Conservation (phyloP, 2,329 filamentous ascomycete species). For the Calonectria honghensis region DNA sequence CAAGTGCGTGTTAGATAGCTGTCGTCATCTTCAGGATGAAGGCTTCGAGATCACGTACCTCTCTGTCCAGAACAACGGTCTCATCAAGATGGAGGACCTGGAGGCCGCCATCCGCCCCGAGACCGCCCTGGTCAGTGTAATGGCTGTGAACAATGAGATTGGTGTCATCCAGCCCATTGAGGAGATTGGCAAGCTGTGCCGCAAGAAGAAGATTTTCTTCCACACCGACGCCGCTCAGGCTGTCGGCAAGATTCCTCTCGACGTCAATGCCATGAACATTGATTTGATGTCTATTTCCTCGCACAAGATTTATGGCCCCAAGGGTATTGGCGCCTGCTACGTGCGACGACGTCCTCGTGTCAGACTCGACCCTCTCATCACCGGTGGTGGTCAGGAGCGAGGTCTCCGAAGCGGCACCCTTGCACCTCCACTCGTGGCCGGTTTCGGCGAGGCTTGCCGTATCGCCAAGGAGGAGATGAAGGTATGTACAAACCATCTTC, state of each 20-base stretch:
- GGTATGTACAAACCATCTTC: slow-evolving; percentile 74
- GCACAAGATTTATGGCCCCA: slow-evolving; percentile 99
- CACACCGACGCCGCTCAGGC: slow-evolving; percentile 98
- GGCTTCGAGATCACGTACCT: slow-evolving; percentile 98
- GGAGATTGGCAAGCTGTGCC: slow-evolving; percentile 94
- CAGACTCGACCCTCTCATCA: slow-evolving; percentile 96
- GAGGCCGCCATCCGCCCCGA: slow-evolving; percentile 93
- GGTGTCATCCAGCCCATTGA: slow-evolving; percentile 98
- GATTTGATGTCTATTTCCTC: slow-evolving; percentile 99
- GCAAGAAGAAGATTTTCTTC: slow-evolving; percentile 96
- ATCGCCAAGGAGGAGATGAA: slow-evolving; percentile 92
- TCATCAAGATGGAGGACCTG: slow-evolving; percentile 88
- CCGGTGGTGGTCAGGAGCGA: slow-evolving; percentile 95
- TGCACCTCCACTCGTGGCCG: slow-evolving; percentile 90
- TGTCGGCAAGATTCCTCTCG: slow-evolving; percentile 97
- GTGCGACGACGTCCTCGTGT: slow-evolving; percentile 94
- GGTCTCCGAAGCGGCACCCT: slow-evolving; percentile 95
- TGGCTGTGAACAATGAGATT: slow-evolving; percentile 99
- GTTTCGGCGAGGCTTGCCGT: slow-evolving; percentile 96
- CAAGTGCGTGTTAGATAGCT: slow-evolving; percentile 99
- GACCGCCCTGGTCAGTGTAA: slow-evolving; percentile 94
- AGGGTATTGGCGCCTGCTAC: slow-evolving; percentile 97
- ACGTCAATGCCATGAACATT: slow-evolving; percentile 98
- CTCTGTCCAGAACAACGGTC: slow-evolving; percentile 89
- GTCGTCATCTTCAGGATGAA: slow-evolving; percentile 96